Evolutionary conservation across 1,284 basidiomycete species (phyloP), one percentile per base, ranked within the genome.

Genomic region (Ustilago hordei): DNA sequence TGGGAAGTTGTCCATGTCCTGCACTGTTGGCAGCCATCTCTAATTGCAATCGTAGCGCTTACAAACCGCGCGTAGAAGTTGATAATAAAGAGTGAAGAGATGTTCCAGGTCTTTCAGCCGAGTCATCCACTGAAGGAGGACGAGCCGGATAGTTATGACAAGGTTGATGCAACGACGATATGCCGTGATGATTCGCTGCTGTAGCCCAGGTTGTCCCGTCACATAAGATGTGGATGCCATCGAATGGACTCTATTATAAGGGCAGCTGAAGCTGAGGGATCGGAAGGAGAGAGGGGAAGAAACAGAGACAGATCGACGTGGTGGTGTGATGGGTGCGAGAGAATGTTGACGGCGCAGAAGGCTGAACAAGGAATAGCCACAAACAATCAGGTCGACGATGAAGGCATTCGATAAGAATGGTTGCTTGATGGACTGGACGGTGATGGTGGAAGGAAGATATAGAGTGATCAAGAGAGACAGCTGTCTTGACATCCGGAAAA

Each of bases 81-180:
- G 28, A 31, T 28, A 11, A 28, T 54, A 4, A 54, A 36, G 34
- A 60, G 31, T 31, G 31, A 50, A 4, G 34, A 32, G 17, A 60
- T 70, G 66, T 69, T 63, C 66, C 66, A 63, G 66, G 66, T 69
- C 66, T 28, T 69, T 69, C 66, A 69, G 66, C 66, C 66, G 66
- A 69, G 36, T 63, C 60, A 60, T 69, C 66, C 66, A 69, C 32
- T 45, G 43, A 35, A 55, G 15, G 9, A 17, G 31, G 55, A 69
- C 66, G 66, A 60, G 66, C 60, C 60, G 60, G 66, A 69, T 69
- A 69, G 66, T 69, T 69, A 69, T 69, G 60, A 69, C 66, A 63
- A 69, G 66, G 66, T 69, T 69, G 50, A 55, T 69, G 66, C 66
- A 58, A 55, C 52, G 60, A 62, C 60, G 36, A 34, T 23, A 61